Evolutionary conservation across 148 eudicot genomes (phyloP).

Genomic region (Diospyros kaki): DNA sequence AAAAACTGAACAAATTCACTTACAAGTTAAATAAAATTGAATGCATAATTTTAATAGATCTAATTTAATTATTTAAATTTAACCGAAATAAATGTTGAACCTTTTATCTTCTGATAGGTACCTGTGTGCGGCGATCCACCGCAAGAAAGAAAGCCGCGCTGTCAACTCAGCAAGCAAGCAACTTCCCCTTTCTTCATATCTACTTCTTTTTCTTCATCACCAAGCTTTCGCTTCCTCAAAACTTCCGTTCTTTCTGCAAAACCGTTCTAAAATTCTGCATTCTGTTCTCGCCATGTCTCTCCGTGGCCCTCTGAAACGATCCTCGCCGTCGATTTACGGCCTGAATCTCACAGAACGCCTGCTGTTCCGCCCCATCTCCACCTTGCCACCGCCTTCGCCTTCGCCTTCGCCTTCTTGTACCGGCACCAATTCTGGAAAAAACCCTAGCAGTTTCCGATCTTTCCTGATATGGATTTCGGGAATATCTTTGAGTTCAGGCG

Average conservation of each 20-base stretch:
- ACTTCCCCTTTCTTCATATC: too few relatives aligned
- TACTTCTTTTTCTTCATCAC: too few relatives aligned
- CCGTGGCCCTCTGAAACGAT: constrained; percentile 11
- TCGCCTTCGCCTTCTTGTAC: neutral
- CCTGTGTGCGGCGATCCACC: too few relatives aligned
- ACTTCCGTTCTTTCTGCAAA: too few relatives aligned
- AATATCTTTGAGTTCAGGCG: constrained; percentile 33
- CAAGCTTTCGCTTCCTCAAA: neutral
- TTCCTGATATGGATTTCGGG: constrained; percentile 40
- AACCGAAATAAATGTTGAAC: too few relatives aligned
- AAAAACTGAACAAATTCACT: too few relatives aligned
- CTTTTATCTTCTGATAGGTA: too few relatives aligned
- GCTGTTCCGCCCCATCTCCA: constrained; percentile 8
- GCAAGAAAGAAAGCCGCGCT: too few relatives aligned
- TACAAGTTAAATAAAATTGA: too few relatives aligned
- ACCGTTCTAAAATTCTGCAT: neutral
- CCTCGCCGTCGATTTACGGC: constrained; percentile 3
- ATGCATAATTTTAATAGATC: too few relatives aligned
- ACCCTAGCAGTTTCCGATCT: constrained; percentile 2
- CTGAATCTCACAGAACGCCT: neutral
- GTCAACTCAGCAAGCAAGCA: too few relatives aligned
- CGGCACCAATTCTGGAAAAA: neutral
- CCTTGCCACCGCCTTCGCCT: constrained; percentile 9
- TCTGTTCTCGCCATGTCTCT: constrained; percentile 7
- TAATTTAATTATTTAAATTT: too few relatives aligned